phyloP scores from a whole-genome alignment of 306 rosid genomes.

The Castanospermum australe region DNA sequence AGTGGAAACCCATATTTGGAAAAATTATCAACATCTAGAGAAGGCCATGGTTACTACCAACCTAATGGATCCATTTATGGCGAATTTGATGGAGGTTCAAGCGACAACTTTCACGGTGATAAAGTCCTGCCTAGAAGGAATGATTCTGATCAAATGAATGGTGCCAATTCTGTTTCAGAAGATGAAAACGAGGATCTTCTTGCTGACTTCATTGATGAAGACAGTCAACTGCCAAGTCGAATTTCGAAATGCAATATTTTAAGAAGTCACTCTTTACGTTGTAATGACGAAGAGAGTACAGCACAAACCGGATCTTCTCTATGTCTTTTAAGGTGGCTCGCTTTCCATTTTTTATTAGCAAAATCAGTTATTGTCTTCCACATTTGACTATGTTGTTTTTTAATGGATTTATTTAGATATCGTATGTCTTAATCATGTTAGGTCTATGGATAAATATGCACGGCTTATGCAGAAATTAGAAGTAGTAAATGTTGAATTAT shows the following conservation, averaged over 20 bases:
- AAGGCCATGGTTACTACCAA: slow-evolving; percentile 47
- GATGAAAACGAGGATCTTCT: slow-evolving; percentile 97
- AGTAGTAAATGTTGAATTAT: slow-evolving; percentile 80
- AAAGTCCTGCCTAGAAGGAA: slow-evolving; percentile 54
- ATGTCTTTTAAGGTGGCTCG: slow-evolving; percentile 77
- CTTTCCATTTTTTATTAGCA: slow-evolving; percentile 25
- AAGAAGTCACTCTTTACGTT: slow-evolving; percentile 45
- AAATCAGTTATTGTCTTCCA: background rate
- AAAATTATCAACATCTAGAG: slow-evolving; percentile 55
- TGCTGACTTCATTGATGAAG: slow-evolving; percentile 98
- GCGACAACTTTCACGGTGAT: slow-evolving; percentile 44
- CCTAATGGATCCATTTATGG: slow-evolving; percentile 54
- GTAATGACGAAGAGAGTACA: slow-evolving; percentile 60
- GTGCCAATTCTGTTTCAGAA: slow-evolving; percentile 62
- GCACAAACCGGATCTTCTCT: slow-evolving; percentile 94
- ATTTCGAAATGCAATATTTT: slow-evolving; percentile 55
- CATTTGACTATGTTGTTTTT: slow-evolving; percentile 4
- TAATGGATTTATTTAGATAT: slow-evolving; percentile 35
- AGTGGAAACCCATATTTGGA: slow-evolving; percentile 80
- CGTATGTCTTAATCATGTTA: slow-evolving; percentile 44
- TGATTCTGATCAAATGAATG: slow-evolving; percentile 50
- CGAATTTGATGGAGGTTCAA: slow-evolving; percentile 60
- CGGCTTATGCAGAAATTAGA: slow-evolving; percentile 96
- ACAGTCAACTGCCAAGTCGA: slow-evolving; percentile 98
- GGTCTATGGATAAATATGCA: slow-evolving; percentile 98